These are phyloP conservation scores for Leonotis leonurus DNA, from an alignment of 257 asterid species.

Conservation along the genomic window DNA sequence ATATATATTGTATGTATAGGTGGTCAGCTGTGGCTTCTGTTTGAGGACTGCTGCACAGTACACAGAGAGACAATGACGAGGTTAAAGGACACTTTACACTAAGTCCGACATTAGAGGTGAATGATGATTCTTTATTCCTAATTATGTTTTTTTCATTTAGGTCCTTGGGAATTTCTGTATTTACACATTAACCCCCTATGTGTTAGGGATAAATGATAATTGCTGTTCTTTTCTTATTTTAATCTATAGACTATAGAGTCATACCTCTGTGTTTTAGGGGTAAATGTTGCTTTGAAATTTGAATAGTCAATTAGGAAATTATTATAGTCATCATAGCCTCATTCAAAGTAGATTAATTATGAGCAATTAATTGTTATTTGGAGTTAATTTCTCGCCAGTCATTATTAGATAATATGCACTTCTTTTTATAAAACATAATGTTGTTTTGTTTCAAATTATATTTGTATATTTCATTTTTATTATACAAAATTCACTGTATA, in stretches of 20 bases:
- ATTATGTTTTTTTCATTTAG: conserved; percentile 9
- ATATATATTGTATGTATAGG: background rate
- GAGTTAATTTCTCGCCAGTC: too few species aligned
- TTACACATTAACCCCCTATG: conserved; percentile 12
- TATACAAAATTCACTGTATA: too few species aligned
- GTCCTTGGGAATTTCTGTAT: background rate
- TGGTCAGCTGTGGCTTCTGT: conserved; percentile 14
- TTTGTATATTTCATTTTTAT: too few species aligned
- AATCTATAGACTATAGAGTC: too few species aligned
- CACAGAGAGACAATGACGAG: conserved; percentile 12
- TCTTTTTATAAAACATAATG: too few species aligned
- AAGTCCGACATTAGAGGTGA: conserved; percentile 31
- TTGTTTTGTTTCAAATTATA: too few species aligned
- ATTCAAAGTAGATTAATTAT: background rate
- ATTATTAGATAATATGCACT: too few species aligned
- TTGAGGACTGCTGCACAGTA: conserved; percentile 21
- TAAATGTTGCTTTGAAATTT: background rate
- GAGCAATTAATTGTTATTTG: background rate
- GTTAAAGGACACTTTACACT: conserved; percentile 29
- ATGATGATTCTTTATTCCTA: conserved; percentile 6
- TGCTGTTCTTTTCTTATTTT: background rate
- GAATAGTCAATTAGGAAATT: background rate
- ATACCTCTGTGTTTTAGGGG: background rate
- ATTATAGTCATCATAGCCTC: background rate
- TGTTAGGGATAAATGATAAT: background rate